Base-by-base conservation (phyloP, 2,329 filamentous ascomycete genomes). In the Lizonia empirigonia region DNA sequence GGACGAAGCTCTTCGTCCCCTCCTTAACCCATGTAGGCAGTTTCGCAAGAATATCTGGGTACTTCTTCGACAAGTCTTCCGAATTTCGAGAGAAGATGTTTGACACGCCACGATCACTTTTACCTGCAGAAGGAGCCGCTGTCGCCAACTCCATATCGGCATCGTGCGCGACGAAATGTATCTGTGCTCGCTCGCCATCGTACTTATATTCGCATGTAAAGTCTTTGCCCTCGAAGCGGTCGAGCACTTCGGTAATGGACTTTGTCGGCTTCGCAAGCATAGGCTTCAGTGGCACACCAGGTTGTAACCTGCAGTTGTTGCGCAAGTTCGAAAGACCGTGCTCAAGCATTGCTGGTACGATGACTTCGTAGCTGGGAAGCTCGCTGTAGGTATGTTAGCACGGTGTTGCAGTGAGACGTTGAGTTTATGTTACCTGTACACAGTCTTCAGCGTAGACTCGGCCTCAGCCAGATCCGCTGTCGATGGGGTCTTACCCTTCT, bases 181-280 rank as follows among this genome's bases (percentile, higher is more conserved):
- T 97, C 71, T 99, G 94, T n/a, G 94, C 94, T 69, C 94, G 83
- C 74, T 99, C 94, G 39, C 94, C 94, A 65, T 99, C 94, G 68
- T 99, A 99, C 74, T 99, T 99, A 81, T 96, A 99, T 72, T 99
- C 94, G 76, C 94, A 99, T 1, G 94, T 97, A 67, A 99, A 99
- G 20, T 88, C 89, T 69, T 96, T 94, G 58, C 89, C 86, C 70
- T 97, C 94, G 60, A 99, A 99, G 5, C 94, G 89, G 74, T 99
- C 93, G 9, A 99, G 82, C 0, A 99, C 94, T 75, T 99, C 94
- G 1, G 92, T 96, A 64, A 99, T 97, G 5, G 94, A 92, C 73
- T 99, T 99, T 8, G 94, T 99, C 3, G 94, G 94, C 67, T 97
- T 97, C 16, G 94, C 94, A 77, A 99, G 82, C 94, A 99, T 99